Evolutionary conservation across 140 eudicot species (phyloP).

Genomic region (Eryngium alpinum): DNA sequence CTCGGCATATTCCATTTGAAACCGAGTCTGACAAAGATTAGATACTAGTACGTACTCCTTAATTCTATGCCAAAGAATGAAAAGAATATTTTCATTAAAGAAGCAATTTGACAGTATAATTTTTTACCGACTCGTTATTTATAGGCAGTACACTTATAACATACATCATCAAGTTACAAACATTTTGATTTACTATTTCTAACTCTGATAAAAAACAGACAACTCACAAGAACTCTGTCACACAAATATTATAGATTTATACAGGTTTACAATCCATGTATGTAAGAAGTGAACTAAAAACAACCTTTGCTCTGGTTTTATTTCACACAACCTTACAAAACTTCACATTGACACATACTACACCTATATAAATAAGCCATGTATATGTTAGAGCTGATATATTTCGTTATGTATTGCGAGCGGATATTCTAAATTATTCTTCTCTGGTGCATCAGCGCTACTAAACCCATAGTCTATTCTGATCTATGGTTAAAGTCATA

Average conservation of each 20-base stretch:
- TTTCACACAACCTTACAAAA: not conserved
- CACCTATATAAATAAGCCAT: not conserved
- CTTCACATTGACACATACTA: not conserved
- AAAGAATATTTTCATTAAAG: no score
- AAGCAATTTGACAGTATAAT: no score
- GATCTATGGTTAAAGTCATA: no score
- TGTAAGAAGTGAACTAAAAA: not conserved
- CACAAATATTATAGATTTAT: not conserved
- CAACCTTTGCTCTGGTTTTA: not conserved
- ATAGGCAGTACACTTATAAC: no score
- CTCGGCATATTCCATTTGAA: no score
- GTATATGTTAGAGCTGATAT: not conserved
- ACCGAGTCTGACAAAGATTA: no score
- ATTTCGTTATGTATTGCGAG: slow-evolving; percentile 3
- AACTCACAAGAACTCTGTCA: not conserved
- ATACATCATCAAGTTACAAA: not conserved
- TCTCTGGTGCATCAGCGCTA: not conserved
- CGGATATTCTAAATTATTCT: not conserved
- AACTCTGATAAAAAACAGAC: not conserved
- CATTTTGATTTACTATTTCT: not conserved
- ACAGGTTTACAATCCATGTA: not conserved
- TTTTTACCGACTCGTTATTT: no score
- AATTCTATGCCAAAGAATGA: no score
- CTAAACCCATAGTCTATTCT: slow-evolving; percentile 1
- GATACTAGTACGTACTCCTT: no score